phyloP scores from a whole-genome alignment of 352 stramenopile species.

The Pythium coloratum region DNA sequence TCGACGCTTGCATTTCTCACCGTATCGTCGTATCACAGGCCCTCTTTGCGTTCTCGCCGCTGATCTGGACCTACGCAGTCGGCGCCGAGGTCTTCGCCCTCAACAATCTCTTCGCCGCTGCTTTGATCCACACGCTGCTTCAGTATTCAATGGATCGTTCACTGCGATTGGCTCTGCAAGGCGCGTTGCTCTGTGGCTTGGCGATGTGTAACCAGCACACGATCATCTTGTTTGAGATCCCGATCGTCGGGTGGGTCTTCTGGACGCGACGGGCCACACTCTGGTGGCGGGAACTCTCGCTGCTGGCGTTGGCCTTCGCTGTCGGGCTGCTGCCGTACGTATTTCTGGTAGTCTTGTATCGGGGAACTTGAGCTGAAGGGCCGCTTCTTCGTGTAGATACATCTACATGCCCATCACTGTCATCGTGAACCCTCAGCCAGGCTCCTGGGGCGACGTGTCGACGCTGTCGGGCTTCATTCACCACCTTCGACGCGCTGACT shows the following conservation, averaged over 20 bases:
- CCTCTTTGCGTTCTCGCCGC: conserved; percentile 90
- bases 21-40: conserved; percentile 30
- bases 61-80: conserved; percentile 95
- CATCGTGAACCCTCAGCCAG: conserved; percentile 66
- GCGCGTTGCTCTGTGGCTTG: conserved; percentile 90
- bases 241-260: conserved; percentile 82
- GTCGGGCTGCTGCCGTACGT: conserved; percentile 84
- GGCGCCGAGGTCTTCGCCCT: conserved; percentile 96
- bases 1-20: not conserved
- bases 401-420: conserved; percentile 83
- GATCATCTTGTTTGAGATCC: conserved; percentile 91
- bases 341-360: not conserved
- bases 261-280: conserved; percentile 40
- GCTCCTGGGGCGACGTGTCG: conserved; percentile 93
- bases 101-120: conserved; percentile 92
- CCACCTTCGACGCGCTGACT: conserved; percentile 91
- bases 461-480: conserved; percentile 86
- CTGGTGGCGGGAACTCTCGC: conserved; percentile 37
- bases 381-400: conserved; percentile 25
- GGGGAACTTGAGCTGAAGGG: not conserved
- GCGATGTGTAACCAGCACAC: conserved; percentile 97
- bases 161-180: conserved; percentile 35
- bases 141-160: conserved; percentile 36
- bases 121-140: conserved; percentile 73
- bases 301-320: conserved; percentile 58